Conservation (phyloP, 192 early-diverging fungal species). For the Lobosporangium transversale region DNA sequence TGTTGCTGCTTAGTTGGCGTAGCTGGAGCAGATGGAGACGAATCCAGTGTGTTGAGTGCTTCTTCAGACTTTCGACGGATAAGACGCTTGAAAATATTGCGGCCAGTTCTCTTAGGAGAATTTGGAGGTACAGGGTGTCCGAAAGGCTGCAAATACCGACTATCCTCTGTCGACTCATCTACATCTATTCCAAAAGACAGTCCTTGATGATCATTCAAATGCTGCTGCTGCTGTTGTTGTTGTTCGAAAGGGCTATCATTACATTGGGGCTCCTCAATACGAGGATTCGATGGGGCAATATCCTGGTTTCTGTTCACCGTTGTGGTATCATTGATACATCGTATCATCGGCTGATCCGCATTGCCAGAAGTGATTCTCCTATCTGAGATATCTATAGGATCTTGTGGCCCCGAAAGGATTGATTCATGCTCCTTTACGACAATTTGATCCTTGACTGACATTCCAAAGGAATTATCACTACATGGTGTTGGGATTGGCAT, state of each 20-base stretch:
- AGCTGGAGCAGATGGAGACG: background rate
- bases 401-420: background rate
- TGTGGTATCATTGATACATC: background rate
- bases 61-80: slow-evolving; percentile 32
- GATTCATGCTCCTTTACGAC: background rate
- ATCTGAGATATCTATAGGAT: background rate
- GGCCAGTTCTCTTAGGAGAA: slow-evolving; percentile 2
- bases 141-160: slow-evolving; percentile 8
- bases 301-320: background rate
- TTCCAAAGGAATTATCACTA: too few species aligned
- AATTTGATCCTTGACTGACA: background rate
- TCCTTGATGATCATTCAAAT: background rate
- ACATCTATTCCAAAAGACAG: background rate
- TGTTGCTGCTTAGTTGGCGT: too few species aligned
- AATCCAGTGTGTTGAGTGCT: background rate
- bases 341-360: slow-evolving; percentile 1
- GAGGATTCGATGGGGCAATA: background rate
- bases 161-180: background rate
- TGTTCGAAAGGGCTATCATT: background rate
- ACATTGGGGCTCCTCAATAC: background rate
- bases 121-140: background rate
- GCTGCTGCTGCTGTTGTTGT: background rate
- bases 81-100: slow-evolving; percentile 31
- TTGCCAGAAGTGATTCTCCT: background rate
- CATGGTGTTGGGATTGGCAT: background rate